Evolutionary conservation across 2,329 filamentous ascomycete species (phyloP).

Genomic region (Claviceps purpurea): DNA sequence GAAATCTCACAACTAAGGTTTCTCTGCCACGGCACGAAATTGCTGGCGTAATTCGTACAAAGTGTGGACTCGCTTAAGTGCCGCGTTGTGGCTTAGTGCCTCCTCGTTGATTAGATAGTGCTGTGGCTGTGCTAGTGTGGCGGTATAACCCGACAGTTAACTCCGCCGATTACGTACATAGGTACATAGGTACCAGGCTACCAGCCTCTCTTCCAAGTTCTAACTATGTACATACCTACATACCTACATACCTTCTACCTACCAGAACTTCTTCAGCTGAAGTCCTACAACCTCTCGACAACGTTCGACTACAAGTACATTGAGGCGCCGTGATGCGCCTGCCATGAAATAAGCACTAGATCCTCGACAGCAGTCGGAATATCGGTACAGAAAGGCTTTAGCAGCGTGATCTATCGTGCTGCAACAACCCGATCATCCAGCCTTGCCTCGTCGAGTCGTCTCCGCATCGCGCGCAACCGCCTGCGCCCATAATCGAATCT

Average conservation of each 20-base stretch:
- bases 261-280: too few species aligned
- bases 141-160: not conserved
- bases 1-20: constrained; percentile 8
- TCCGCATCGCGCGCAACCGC: not conserved
- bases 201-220: too few species aligned
- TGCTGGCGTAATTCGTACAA: constrained; percentile 13
- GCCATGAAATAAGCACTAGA: constrained; percentile 5
- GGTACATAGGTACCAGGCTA: too few species aligned
- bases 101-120: constrained; percentile 7
- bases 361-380: not conserved
- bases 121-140: not conserved
- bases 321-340: not conserved
- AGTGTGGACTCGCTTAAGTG: constrained; percentile 30
- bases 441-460: not conserved
- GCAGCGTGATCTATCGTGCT: not conserved
- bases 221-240: too few species aligned
- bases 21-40: constrained; percentile 12
- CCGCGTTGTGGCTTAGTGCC: constrained; percentile 17
- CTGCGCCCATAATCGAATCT: not conserved
- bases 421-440: constrained; percentile 1
- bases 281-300: not conserved
- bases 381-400: not conserved
- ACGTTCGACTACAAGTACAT: not conserved
- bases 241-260: too few species aligned
- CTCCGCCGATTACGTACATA: too few species aligned